Evolutionary conservation across 2,329 filamentous ascomycete species (phyloP).

Genomic region (Spiromastix sp.): DNA sequence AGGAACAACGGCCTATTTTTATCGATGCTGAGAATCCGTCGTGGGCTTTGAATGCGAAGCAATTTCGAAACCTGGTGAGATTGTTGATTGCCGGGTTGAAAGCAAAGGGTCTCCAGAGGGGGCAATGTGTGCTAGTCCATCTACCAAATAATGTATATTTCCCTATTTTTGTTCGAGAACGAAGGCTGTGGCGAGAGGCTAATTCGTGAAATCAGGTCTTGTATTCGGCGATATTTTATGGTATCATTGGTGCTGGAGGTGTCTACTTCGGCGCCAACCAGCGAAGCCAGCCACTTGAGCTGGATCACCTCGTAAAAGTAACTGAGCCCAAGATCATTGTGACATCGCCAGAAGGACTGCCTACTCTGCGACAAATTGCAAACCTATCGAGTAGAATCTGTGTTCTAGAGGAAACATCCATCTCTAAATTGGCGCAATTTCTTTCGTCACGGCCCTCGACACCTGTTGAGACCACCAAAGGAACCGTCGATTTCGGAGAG

Average conservation of each 20-base stretch:
- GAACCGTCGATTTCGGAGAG: constrained; percentile 10
- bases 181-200: constrained; percentile 1
- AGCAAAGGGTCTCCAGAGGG: constrained; percentile 36
- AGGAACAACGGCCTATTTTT: constrained; percentile 34
- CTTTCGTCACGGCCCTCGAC: constrained; percentile 14
- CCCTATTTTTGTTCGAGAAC: not conserved
- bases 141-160: constrained; percentile 43
- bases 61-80: constrained; percentile 36
- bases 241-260: constrained; percentile 38
- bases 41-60: constrained; percentile 36
- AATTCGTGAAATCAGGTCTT: constrained; percentile 28
- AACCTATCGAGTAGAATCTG: constrained; percentile 4
- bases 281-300: constrained; percentile 35
- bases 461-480: constrained; percentile 18
- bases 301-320: constrained; percentile 38
- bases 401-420: not conserved
- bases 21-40: constrained; percentile 39
- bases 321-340: constrained; percentile 40
- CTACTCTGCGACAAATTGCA: constrained; percentile 21
- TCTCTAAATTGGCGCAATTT: constrained; percentile 7
- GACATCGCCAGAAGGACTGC: constrained; percentile 34
- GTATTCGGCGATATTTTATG: constrained; percentile 40
- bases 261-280: constrained; percentile 41
- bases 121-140: constrained; percentile 45
- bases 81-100: constrained; percentile 42